Evolutionary conservation across 768 basidiomycete genomes (phyloP), one percentile per base, ranked within the genome.

Genomic region (Strobilomyces dryophilus): DNA sequence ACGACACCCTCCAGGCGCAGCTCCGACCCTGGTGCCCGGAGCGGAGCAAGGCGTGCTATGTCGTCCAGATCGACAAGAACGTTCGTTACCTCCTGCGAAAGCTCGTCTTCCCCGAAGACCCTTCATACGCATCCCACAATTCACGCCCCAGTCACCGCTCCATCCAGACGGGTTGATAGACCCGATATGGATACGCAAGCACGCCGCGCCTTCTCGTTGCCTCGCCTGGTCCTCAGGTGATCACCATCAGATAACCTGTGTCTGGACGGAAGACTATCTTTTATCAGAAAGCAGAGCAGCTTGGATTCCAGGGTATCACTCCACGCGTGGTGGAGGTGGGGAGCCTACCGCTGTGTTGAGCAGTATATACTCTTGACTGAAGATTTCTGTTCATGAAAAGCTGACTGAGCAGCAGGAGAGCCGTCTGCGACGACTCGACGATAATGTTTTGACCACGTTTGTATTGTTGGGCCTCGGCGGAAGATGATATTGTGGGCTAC

Each of bases 151-250:
- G 1, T 97, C 94, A 0, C 95, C 97, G 0, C 74, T 97, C 9
- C 82, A 92, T 68, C 97, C 97, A 0, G 97, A 99, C 65, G 97
- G 97, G 0, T 73, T 99, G 49, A 92, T 99, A 49, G 93, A 95
- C 3, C 97, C 97, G 1, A 92, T 98, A 66, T 99, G 97, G 97
- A 84, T 98, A 32, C 80, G 94, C 41, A 99, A 98, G 70, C 97
- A 99, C 64, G 90, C 90, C 0, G 83, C 90, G 1, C 98, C 9
- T 76, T 97, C 36, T 14, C 14, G 4, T 39, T 36, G 24, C 21
- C 41, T 18, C 2, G 1, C 29, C 20, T 4, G 20, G 15, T 21
- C 36, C 35, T 4, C 26, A 2, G 9, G 10, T 51, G 45, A 39
- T 41, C 51, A 27, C 18, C 40, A 8, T 37, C 24, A 95, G 95